Evolutionary conservation across 148 eudicot species (phyloP), one percentile per base, ranked within the genome.

Genomic region (Rhododendron vialii): DNA sequence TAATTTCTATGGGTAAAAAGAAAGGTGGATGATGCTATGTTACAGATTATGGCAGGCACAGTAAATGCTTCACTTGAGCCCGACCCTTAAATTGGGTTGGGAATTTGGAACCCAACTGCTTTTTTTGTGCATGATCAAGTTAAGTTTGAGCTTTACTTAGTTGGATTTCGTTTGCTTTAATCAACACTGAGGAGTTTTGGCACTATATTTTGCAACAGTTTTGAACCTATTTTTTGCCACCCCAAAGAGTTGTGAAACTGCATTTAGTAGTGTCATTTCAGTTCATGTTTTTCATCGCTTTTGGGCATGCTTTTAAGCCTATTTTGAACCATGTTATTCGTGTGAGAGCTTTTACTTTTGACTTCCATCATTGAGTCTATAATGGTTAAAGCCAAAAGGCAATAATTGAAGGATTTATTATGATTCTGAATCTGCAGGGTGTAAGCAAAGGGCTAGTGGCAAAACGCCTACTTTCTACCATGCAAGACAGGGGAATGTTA

Each of bases 371-470:
- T 83, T 53, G 9, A 26, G 63, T 67, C 8, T 7, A 6, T 1
- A n/a, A 3, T 71, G 38, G 35, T 10, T 30, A 30, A 30, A 30
- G 35, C 15, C 38, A 14, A 33, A 33, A 33, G 35, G 7, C 5
- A 30, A 14, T 4, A 30, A 13, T 71, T 4, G 11, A 5, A 5
- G 22, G 41, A 26, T 15, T n/a, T 84, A 33, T 45, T 57, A 5
- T n/a, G 13, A 80, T 51, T 26, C 15, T 22, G 8, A 81, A 63
- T 82, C 33, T 48, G 80, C 94, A 93, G 95, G 95, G 94, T 65
- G 95, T 93, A 36, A 92, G 90, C 94, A 93, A 93, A 75, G 95
- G 95, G 76, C 86, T 92, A 18, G 93, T 91, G 24, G 95, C 91
- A 1, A 88, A 92, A 77, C 90, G 90, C 59, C 83, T 93, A 14